These are phyloP conservation scores for Trichophyton benhamiae DNA, from an alignment of 2,329 filamentous ascomycete genomes.

Conservation along the genomic window DNA sequence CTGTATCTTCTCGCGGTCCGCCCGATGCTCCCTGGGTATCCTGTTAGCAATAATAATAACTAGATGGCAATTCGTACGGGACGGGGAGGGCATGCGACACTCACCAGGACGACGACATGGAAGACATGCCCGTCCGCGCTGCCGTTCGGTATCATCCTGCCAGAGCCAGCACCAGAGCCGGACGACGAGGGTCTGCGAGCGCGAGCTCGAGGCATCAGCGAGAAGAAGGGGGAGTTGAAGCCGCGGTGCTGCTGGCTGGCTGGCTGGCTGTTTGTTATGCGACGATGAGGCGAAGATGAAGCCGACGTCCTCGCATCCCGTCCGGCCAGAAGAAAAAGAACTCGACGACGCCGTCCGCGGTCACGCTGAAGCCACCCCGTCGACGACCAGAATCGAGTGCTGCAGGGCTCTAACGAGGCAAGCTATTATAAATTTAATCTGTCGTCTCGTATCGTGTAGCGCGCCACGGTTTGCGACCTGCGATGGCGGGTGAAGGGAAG, in stretches of 20 bases:
- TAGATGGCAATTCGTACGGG: neutral
- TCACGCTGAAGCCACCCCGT: too few species aligned
- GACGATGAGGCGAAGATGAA: neutral
- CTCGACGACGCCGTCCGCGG: neutral
- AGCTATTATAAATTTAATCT: too few species aligned
- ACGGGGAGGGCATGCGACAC: neutral
- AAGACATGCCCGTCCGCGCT: neutral
- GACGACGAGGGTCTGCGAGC: neutral
- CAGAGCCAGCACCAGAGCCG: neutral
- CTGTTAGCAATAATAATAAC: slow-evolving; percentile 18
- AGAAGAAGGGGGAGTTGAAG: neutral
- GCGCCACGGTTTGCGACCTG: neutral
- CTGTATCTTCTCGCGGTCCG: slow-evolving; percentile 79
- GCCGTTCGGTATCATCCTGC: neutral
- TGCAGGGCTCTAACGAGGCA: too few species aligned
- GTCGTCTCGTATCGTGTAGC: neutral
- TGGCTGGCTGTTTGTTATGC: neutral
- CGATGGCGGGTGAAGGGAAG: neutral
- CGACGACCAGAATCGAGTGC: too few species aligned
- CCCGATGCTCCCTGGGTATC: slow-evolving; percentile 65
- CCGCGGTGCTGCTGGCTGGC: neutral
- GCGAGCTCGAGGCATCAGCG: slow-evolving; percentile 1
- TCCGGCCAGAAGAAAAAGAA: neutral
- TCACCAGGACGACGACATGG: slow-evolving; percentile 1
- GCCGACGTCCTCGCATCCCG: neutral